Evolutionary conservation across 495 filamentous ascomycete species (phyloP).

Genomic region (Delitschia confertaspora): DNA sequence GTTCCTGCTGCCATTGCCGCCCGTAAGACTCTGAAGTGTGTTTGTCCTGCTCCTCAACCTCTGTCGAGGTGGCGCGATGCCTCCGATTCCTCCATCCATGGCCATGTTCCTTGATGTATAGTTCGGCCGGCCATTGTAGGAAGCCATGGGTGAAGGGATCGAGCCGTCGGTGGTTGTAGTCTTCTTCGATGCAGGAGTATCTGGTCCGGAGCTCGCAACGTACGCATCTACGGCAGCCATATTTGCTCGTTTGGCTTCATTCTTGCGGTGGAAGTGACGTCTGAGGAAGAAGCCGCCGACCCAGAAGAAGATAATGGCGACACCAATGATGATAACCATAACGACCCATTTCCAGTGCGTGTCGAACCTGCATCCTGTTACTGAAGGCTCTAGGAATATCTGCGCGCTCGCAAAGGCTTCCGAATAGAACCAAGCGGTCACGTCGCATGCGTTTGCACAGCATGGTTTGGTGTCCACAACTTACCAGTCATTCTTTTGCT

Average conservation of each 20-base stretch:
- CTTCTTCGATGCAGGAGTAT: too few species aligned
- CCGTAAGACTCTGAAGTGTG: constrained; percentile 8
- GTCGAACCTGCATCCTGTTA: constrained; percentile 7
- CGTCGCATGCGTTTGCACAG: not conserved
- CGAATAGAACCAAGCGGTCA: too few species aligned
- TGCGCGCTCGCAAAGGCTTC: too few species aligned
- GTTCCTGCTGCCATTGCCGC: constrained; percentile 8
- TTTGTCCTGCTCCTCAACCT: constrained; percentile 5
- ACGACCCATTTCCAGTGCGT: constrained; percentile 32
- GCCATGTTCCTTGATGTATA: constrained; percentile 4
- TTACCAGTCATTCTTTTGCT: constrained; percentile 6
- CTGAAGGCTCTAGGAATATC: not conserved
- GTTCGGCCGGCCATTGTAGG: too few species aligned
- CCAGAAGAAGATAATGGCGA: constrained; percentile 29
- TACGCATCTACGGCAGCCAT: constrained; percentile 18
- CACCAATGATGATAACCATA: constrained; percentile 33
- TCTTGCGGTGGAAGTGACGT: constrained; percentile 28
- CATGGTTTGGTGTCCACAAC: not conserved
- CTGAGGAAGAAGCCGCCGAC: constrained; percentile 26
- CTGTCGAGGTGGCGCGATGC: constrained; percentile 14
- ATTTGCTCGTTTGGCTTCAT: constrained; percentile 21
- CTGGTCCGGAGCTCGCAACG: not conserved
- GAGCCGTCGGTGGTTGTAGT: not conserved
- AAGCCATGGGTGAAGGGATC: not conserved
- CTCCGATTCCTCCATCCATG: constrained; percentile 10